Conservation (phyloP, 805 yeast genomes). For the Metschnikowia dekortorum region DNA sequence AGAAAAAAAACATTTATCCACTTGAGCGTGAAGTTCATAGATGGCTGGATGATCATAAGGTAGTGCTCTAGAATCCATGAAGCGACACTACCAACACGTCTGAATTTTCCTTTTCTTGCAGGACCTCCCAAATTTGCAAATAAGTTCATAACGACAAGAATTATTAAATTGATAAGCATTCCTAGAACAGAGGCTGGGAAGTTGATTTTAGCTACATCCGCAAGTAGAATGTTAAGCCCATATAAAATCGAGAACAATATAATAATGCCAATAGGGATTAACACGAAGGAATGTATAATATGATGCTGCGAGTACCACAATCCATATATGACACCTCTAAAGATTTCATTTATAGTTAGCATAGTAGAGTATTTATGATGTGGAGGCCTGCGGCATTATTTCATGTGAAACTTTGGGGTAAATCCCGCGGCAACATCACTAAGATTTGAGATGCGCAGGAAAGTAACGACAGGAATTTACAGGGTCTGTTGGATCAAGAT, state of each 20-base stretch:
- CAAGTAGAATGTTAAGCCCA: constrained; percentile 48
- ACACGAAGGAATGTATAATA: constrained; percentile 37
- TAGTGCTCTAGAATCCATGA: constrained; percentile 27
- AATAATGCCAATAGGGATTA: constrained; percentile 48
- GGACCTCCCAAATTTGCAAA: constrained; percentile 5
- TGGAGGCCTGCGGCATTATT: neutral
- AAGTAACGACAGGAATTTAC: neutral
- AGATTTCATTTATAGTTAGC: constrained; percentile 5
- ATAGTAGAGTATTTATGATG: neutral
- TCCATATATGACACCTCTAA: constrained; percentile 25
- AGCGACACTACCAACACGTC: constrained; percentile 5
- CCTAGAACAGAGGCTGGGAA: constrained; percentile 72
- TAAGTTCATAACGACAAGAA: constrained; percentile 36
- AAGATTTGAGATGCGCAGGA: neutral
- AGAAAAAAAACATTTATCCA: constrained; percentile 81
- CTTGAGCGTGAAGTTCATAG: constrained; percentile 62
- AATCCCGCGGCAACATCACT: neutral
- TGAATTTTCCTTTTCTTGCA: neutral
- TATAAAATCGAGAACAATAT: constrained; percentile 44
- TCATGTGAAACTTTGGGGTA: constrained; percentile 2
- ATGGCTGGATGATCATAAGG: constrained; percentile 45
- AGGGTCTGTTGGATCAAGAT: neutral
- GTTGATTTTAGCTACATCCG: constrained; percentile 40
- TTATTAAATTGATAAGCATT: constrained; percentile 55
- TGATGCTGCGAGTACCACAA: constrained; percentile 27